Base-by-base conservation (phyloP, 2,329 filamentous ascomycete species). In the Penicillium crustosum region DNA sequence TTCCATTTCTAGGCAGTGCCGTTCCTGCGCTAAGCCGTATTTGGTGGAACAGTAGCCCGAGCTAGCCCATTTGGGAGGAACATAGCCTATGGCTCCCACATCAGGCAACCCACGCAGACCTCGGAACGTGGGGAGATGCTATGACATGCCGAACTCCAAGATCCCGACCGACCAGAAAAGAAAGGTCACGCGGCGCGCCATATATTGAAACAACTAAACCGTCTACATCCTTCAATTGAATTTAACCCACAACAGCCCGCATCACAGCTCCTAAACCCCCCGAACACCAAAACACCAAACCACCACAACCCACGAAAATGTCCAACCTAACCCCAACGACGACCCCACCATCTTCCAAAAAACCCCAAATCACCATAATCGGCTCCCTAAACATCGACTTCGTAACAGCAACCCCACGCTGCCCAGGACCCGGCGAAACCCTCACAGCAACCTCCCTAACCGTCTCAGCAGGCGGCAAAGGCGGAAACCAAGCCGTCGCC, bases 361-460 rank as follows among this genome's bases (percentile, higher is more conserved):
- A 19, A 41, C 21, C 59, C 58, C 59, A 61, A 38, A 93, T 96
- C 74, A 87, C 87, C 63, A 83, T 96, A 61, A 86, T 96, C 61
- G 92, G 92, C 64, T 96, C 91, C 25, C 84, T 96, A 59, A 96
- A 96, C 78, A 89, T 91, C 73, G 92, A 96, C 78, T 86, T 96
- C 50, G 89, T 95, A 57, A 91, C 90, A 50, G 86, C 89, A 67
- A 93, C 92, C 23, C 80, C 89, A 6, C 89, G 92, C 64, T 84
- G 94, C 57, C 92, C 92, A 1, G 77, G 81, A 1, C 86, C 88
- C 0, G 92, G 92, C 61, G 92, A 96, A 78, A 96, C 92, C 1
- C 81, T 96, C 42, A 91, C 89, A 4, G 84, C 90, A 47, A 86
- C 79, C 62, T 85, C 84, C 27, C 92, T 95, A 77, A 81, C 81